Base-by-base conservation (phyloP, 371 early-diverging fungal genomes). In the Synchytrium microbalum region DNA sequence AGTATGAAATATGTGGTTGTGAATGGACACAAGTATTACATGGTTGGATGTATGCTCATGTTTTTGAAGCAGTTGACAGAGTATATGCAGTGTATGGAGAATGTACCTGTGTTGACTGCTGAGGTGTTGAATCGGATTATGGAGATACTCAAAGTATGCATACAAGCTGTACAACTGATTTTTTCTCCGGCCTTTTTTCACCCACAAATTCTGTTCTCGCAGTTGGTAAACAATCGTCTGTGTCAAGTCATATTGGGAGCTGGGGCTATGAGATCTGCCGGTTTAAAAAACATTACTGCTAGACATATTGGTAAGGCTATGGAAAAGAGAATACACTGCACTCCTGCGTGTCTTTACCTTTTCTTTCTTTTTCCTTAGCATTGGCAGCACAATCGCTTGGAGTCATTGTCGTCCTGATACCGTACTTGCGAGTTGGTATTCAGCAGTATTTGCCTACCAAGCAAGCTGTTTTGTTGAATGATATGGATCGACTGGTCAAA, bases 181-280 rank as follows among this genome's bases (percentile, higher is more conserved):
- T 32, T 14, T 51, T 51, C 14, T 51, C 23, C 23, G 14, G 32
- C 19, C 56, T 52, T 30, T 56, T 27, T 1, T 58, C 28, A 66
- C 29, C 31, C 5, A 24, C 53, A 28, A 32, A 60, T 10, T 16
- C 28, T 28, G n/a, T 59, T 5, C 28, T 55, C 31, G 54, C 61
- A 90, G 90, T 66, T 91, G 14, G 92, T 93, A 75, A 96, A 96
- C 70, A 90, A 92, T 2, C 76, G 91, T 60, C 85, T 87, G 2
- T 94, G 95, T 72, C 95, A 95, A 76, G 91, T 93, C 2, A 92
- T 96, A 70, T 78, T 96, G 14, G 96, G 96, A 1, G 96, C 95
- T 0, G 96, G 96, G 0, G 96, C 96, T 0, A 89, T 92, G 85
- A 83, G 86, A 28, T 93, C 95, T 3, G 96, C 95, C 2, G 96